phyloP scores from a whole-genome alignment of 2,329 filamentous ascomycete species.

The Parastagonospora nodorum region DNA sequence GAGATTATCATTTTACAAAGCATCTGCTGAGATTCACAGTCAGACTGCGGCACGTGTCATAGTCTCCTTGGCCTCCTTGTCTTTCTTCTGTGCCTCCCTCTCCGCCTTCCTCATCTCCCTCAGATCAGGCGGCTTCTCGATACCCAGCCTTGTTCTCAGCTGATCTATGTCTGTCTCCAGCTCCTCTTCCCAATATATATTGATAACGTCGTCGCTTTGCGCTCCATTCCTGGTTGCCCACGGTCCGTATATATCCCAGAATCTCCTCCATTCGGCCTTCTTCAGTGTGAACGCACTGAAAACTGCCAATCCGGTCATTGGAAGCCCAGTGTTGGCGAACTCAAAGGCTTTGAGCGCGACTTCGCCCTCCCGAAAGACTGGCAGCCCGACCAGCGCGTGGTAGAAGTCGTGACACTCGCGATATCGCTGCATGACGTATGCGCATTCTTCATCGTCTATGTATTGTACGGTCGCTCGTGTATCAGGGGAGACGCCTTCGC shows the following conservation, averaged over 20 bases:
- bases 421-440: constrained; percentile 98
- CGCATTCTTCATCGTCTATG: constrained; percentile 93
- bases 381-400: constrained; percentile 89
- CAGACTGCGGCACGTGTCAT: constrained; percentile 24
- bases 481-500: constrained; percentile 91
- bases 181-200: constrained; percentile 97
- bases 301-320: constrained; percentile 90
- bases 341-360: constrained; percentile 98
- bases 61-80: constrained; percentile 57
- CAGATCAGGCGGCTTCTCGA: constrained; percentile 87
- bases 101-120: constrained; percentile 74
- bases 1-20: no score
- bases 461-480: constrained; percentile 82
- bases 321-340: constrained; percentile 90
- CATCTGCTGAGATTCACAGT: not conserved
- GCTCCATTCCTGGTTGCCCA: constrained; percentile 90
- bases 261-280: constrained; percentile 66
- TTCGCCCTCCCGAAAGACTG: constrained; percentile 92
- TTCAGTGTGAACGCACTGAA: constrained; percentile 72
- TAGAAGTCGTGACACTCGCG: constrained; percentile 98
- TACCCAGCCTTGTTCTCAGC: constrained; percentile 74
- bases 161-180: constrained; percentile 81
- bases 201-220: constrained; percentile 79
- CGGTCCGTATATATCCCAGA: constrained; percentile 78
- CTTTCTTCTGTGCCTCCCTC: constrained; percentile 69